These are phyloP conservation scores for Candida incommunis DNA, from an alignment of 805 yeast species.

Conservation along the genomic window DNA sequence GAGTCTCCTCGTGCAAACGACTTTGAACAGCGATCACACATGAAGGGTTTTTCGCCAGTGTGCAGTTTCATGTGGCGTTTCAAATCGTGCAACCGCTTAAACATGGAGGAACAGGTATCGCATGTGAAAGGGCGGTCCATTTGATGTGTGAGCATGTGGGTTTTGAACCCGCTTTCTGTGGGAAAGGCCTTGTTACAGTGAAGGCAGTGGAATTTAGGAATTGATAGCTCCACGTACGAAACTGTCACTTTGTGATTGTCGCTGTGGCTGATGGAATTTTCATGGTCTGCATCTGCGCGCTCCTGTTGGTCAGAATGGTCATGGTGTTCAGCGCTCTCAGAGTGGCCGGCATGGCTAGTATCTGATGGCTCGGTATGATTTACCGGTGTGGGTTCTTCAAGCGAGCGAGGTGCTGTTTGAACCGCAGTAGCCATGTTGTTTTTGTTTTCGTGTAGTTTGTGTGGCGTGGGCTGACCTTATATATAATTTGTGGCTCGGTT, in stretches of 20 bases:
- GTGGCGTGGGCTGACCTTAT: not conserved
- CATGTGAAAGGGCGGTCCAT: constrained; percentile 23
- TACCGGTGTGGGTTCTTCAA: no score
- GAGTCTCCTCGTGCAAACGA: constrained; percentile 68
- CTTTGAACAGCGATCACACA: constrained; percentile 46
- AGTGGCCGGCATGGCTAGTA: not conserved
- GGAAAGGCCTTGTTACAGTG: constrained; percentile 4
- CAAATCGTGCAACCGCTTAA: constrained; percentile 63
- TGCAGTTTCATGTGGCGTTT: constrained; percentile 65
- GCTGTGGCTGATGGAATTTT: not conserved
- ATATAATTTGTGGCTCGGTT: not conserved
- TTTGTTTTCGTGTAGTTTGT: not conserved
- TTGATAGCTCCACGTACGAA: not conserved
- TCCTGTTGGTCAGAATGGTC: not conserved
- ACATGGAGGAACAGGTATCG: constrained; percentile 41
- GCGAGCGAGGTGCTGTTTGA: no score
- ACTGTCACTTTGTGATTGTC: constrained; percentile 1
- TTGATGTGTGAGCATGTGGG: not conserved
- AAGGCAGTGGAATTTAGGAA: constrained; percentile 6
- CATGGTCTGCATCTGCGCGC: no score
- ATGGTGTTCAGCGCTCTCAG: not conserved
- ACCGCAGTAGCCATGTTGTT: no score
- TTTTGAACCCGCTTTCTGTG: constrained; percentile 2
- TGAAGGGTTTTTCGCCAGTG: constrained; percentile 59
- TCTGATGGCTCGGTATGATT: no score